Evolutionary conservation across 2,329 filamentous ascomycete species (phyloP), one percentile per base, ranked within the genome.

Genomic region (Bertia moriformis): DNA sequence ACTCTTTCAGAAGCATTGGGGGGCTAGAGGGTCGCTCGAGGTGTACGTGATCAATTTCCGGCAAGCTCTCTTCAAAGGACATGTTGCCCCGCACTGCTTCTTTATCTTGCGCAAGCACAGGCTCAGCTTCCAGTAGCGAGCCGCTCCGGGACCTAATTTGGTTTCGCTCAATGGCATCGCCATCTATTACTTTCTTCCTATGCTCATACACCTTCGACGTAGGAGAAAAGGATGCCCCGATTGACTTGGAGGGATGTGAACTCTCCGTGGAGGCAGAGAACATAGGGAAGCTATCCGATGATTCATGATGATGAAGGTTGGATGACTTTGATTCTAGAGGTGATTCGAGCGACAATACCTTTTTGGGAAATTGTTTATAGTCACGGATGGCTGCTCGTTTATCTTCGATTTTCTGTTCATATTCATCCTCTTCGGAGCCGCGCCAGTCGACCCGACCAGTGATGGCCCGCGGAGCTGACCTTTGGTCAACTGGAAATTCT

Each of bases 281-380:
- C 67, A 78, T 76, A 17, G 66, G 60, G 46, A 78, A 77, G 50
- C 72, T 78, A 44, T 78, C 73, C 4, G 66, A 63, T 18, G 72
- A 78, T 46, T 74, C 66, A 46, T 73, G 69, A 24, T 69, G 64
- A 49, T 48, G 46, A 49, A 49, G 43, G 55, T 51, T 46, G 49
- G 51, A 37, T 50, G 51, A 29, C 42, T 50, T 13, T 46, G 41
- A 15, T 52, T 53, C 46, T 17, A 56, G 48, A 7, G 62, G 55
- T 37, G 55, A 54, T 39, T 70, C 67, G 37, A 71, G 56, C 18
- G 57, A 64, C 36, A 73, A 52, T 13, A 67, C 55, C 33, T 61
- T 65, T 37, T 68, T 67, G 12, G 66, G 65, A 39, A 59, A 58
- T 7, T 59, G 57, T 43, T 66, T 62, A 51, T 65, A 73, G 46